phyloP scores from a whole-genome alignment of 2,329 filamentous ascomycete genomes.

The Colletotrichum cordylinicola region DNA sequence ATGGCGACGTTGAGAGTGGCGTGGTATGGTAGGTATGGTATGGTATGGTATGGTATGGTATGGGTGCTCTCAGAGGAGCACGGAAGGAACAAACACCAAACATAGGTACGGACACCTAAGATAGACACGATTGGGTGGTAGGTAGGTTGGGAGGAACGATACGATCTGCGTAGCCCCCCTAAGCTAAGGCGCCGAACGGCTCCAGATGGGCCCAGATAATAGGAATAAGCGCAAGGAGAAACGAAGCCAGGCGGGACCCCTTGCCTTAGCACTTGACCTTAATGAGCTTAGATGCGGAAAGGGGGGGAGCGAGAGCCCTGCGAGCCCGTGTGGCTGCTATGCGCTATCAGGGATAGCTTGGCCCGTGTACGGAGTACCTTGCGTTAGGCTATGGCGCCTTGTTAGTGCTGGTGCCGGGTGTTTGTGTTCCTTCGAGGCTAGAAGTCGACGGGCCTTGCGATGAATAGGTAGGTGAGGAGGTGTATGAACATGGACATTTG shows the following conservation, averaged over 20 bases:
- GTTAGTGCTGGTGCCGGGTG: neutral
- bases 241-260: neutral
- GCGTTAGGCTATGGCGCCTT: neutral
- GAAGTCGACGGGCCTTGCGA: neutral
- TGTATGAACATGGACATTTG: neutral
- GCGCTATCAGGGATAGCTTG: neutral
- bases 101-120: neutral
- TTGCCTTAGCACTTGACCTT: neutral
- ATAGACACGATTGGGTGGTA: neutral
- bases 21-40: neutral
- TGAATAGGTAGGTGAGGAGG: neutral
- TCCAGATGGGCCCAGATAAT: neutral
- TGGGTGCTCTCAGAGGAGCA: neutral
- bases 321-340: neutral
- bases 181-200: neutral
- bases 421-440: neutral
- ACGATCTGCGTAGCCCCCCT: neutral
- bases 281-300: neutral
- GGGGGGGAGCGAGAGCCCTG: neutral
- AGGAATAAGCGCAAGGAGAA: conserved; percentile 15
- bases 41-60: neutral
- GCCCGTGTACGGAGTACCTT: neutral
- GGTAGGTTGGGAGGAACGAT: neutral
- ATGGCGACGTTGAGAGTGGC: neutral
- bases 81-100: neutral